A percentile compares a stretch with the other conserved stretches of the same genome.
Conservation (phyloP, 2,329 filamentous ascomycete genomes). For the Alternaria ethzedia region DNA sequence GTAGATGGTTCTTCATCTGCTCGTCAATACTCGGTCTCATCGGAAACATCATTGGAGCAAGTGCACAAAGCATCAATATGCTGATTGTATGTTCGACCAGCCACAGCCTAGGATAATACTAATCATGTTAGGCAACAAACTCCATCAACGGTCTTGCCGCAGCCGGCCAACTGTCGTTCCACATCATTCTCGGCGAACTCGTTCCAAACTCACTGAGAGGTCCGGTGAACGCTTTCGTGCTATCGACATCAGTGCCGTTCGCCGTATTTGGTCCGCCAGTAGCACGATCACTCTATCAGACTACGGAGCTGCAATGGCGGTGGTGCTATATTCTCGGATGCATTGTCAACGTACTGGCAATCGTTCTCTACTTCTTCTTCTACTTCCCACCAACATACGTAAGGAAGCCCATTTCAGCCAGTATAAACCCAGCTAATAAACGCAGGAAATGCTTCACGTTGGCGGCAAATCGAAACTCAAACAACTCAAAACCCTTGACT, state of each 20-base stretch:
- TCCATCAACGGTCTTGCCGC: slow-evolving; percentile 48
- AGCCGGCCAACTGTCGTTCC: slow-evolving; percentile 49
- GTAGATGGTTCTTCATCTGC: slow-evolving; percentile 46
- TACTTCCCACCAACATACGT: slow-evolving; percentile 46
- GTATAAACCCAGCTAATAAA: not conserved
- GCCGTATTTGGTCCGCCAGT: slow-evolving; percentile 42
- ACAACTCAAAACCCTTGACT: slow-evolving; percentile 52
- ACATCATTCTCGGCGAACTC: slow-evolving; percentile 48
- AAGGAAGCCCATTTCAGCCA: slow-evolving; percentile 1
- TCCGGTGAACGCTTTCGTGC: slow-evolving; percentile 45
- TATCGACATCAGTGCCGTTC: slow-evolving; percentile 38
- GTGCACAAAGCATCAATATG: slow-evolving; percentile 42
- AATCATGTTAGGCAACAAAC: slow-evolving; percentile 38
- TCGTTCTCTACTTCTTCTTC: slow-evolving; percentile 44
- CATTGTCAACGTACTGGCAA: slow-evolving; percentile 38
- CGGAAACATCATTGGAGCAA: slow-evolving; percentile 47
- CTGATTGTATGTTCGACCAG: slow-evolving; percentile 27
- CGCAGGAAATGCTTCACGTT: slow-evolving; percentile 44
- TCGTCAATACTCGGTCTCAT: slow-evolving; percentile 42
- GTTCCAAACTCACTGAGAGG: slow-evolving; percentile 43
- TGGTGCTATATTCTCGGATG: slow-evolving; percentile 41
- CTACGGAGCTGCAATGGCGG: slow-evolving; percentile 40
- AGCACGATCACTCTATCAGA: slow-evolving; percentile 37
- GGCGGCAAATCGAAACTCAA: slow-evolving; percentile 44
- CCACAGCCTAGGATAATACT: too few species aligned